phyloP scores from a whole-genome alignment of 2,329 filamentous ascomycete species.

The Colletotrichum filicis region DNA sequence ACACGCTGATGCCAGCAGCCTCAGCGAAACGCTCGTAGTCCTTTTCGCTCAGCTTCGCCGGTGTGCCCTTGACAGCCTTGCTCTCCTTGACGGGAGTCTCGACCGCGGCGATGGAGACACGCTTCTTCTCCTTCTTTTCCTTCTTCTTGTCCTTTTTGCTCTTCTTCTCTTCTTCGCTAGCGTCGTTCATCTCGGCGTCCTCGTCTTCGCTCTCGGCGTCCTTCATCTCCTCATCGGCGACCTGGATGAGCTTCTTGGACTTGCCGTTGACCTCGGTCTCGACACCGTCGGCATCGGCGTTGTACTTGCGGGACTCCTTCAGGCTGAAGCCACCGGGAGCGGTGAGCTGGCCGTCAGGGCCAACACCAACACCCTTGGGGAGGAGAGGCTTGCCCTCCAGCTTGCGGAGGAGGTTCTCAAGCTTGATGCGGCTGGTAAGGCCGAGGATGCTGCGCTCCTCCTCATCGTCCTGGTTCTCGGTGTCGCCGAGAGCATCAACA shows the following conservation, averaged over 20 bases:
- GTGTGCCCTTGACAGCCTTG: constrained; percentile 35
- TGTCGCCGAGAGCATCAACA: constrained; percentile 79
- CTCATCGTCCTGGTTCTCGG: constrained; percentile 80
- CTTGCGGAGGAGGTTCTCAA: constrained; percentile 79
- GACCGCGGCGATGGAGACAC: constrained; percentile 38
- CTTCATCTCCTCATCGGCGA: constrained; percentile 53
- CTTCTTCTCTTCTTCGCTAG: constrained; percentile 50
- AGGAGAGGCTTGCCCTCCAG: constrained; percentile 93
- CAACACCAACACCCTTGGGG: constrained; percentile 79
- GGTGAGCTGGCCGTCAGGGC: constrained; percentile 74
- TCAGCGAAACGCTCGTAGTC: constrained; percentile 71
- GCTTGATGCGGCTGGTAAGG: constrained; percentile 74
- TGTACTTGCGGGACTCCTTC: constrained; percentile 95
- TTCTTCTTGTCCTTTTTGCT: constrained; percentile 46
- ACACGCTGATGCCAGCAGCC: constrained; percentile 75
- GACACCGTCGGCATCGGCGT: constrained; percentile 90
- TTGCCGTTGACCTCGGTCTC: constrained; percentile 59
- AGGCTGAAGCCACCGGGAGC: constrained; percentile 85
- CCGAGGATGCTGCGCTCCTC: constrained; percentile 89
- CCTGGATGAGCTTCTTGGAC: constrained; percentile 56
- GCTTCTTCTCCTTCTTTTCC: constrained; percentile 48
- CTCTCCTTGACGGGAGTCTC: constrained; percentile 47
- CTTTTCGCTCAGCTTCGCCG: constrained; percentile 60
- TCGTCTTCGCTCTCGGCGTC: constrained; percentile 51
- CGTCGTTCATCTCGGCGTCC: constrained; percentile 53